Conservation (phyloP, 345 rosid genomes). For the Rhizophora mangle region DNA sequence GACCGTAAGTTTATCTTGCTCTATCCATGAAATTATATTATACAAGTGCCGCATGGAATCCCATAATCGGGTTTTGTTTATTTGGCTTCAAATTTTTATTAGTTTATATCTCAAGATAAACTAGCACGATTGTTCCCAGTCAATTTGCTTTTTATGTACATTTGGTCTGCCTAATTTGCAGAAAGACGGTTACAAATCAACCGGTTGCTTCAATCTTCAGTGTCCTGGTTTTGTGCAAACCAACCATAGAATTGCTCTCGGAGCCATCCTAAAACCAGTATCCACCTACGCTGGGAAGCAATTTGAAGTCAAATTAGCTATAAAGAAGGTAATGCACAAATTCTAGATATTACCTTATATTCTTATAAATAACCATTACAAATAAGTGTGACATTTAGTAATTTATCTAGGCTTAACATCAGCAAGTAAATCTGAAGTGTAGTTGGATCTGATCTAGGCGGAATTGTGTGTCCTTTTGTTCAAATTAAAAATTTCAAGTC, state of each 20-base stretch:
- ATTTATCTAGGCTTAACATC: too few species aligned
- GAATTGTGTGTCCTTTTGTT: too few species aligned
- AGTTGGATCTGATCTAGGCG: too few species aligned
- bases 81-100: neutral
- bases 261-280: neutral
- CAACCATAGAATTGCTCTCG: neutral
- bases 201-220: conserved; percentile 6
- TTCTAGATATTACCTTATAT: too few species aligned
- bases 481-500: too few species aligned
- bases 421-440: too few species aligned
- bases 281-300: neutral
- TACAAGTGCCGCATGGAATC: neutral
- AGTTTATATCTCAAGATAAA: too few species aligned
- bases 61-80: neutral
- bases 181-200: neutral
- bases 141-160: too few species aligned
- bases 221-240: conserved; percentile 22
- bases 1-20: neutral
- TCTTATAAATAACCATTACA: too few species aligned
- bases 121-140: too few species aligned
- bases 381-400: too few species aligned
- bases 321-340: conserved; percentile 1
- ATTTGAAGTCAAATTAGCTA: neutral
- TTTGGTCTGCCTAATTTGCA: neutral
- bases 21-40: neutral